A percentile compares a stretch with the other conserved stretches of the same genome.
phyloP scores from a whole-genome alignment of 2,329 filamentous ascomycete species.

The Capronia coronata region DNA sequence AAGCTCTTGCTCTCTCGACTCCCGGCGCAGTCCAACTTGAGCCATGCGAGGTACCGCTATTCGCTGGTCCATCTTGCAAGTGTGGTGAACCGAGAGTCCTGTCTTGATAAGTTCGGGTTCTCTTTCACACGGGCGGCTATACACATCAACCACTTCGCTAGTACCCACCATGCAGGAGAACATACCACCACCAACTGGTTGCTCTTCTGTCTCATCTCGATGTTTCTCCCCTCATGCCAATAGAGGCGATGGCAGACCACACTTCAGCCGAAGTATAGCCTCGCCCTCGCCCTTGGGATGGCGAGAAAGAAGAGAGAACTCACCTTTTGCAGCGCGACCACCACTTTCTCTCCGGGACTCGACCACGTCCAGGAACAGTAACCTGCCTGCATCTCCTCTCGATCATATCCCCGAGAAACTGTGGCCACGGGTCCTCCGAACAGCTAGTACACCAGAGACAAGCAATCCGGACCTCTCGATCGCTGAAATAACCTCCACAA shows the following conservation, averaged over 20 bases:
- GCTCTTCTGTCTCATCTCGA: not conserved
- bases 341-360: slow-evolving; percentile 7
- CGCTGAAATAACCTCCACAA: slow-evolving; percentile 22
- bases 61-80: too few relatives aligned
- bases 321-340: slow-evolving; percentile 5
- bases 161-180: not conserved
- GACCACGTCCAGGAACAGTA: slow-evolving; percentile 14
- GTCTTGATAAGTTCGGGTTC: not conserved
- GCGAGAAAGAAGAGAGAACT: slow-evolving; percentile 3
- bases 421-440: slow-evolving; percentile 21
- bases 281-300: slow-evolving; percentile 13
- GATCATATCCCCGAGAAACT: slow-evolving; percentile 20
- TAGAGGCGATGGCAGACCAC: slow-evolving; percentile 4
- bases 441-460: slow-evolving; percentile 17
- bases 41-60: too few relatives aligned
- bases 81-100: too few relatives aligned
- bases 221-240: not conserved
- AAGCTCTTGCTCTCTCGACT: not conserved
- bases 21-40: not conserved
- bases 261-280: slow-evolving; percentile 6
- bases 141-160: not conserved
- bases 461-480: slow-evolving; percentile 19
- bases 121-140: not conserved
- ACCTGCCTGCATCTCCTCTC: slow-evolving; percentile 16
- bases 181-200: not conserved